phyloP scores from a whole-genome alignment of 345 rosid species.

The Hypericum androsaemum region DNA sequence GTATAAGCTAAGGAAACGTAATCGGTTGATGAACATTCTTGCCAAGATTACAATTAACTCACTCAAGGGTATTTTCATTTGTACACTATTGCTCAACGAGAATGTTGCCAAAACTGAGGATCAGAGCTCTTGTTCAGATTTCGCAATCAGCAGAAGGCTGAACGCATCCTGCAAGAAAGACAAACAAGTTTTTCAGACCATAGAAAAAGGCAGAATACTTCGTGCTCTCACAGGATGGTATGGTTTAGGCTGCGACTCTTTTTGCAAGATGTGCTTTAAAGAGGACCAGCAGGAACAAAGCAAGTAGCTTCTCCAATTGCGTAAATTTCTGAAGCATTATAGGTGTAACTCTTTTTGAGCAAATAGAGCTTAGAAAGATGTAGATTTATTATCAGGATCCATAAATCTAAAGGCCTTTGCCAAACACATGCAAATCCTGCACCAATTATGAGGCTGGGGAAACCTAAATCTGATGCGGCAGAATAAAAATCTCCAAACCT shows the following conservation, averaged over 20 bases:
- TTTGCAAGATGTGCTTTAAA: not conserved
- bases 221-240: not conserved
- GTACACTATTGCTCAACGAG: constrained; percentile 7
- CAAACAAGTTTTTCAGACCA: not conserved
- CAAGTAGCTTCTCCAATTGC: not conserved
- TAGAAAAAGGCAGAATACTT: too few species aligned
- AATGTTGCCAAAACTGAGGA: not conserved
- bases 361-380: too few species aligned
- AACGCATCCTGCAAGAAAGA: constrained; percentile 22
- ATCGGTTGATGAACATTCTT: too few species aligned
- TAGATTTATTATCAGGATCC: too few species aligned
- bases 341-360: too few species aligned
- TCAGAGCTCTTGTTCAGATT: not conserved
- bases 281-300: not conserved
- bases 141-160: constrained; percentile 24
- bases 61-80: not conserved
- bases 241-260: not conserved
- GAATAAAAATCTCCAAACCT: constrained; percentile 24
- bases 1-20: too few species aligned
- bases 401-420: too few species aligned
- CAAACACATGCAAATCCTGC: too few species aligned
- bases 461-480: too few species aligned
- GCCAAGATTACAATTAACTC: too few species aligned
- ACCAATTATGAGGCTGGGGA: too few species aligned
- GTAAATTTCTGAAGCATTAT: too few species aligned